Percentiles rank a stretch among this genome's conserved stretches.
phyloP scores from a whole-genome alignment of 2,329 filamentous ascomycete species.

The Pseudopyrenochaeta lycopersici region DNA sequence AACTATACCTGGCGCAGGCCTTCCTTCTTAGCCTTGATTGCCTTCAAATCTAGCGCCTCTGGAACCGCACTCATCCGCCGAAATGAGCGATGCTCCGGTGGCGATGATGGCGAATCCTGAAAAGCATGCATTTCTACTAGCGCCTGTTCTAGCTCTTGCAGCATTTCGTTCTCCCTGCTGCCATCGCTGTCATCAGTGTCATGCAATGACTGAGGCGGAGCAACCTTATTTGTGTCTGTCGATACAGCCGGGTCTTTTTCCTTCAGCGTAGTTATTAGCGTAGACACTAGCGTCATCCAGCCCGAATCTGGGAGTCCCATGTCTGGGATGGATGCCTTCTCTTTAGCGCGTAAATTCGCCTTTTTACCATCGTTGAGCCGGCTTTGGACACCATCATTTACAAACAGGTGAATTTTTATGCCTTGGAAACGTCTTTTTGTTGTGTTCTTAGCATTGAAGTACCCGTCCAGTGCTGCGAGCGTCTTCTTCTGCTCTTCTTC shows the following conservation, averaged over 20 bases:
- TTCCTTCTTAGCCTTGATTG: not conserved
- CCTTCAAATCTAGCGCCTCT: slow-evolving; percentile 1
- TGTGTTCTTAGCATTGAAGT: not conserved
- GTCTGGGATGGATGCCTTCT: not conserved
- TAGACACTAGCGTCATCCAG: slow-evolving; percentile 1
- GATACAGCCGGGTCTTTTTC: too few species aligned
- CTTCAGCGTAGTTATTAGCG: not conserved
- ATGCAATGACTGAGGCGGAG: too few species aligned
- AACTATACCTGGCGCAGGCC: too few species aligned
- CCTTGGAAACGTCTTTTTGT: not conserved
- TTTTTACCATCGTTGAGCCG: not conserved
- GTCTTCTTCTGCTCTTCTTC: slow-evolving; percentile 6
- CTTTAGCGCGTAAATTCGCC: not conserved
- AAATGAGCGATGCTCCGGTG: not conserved
- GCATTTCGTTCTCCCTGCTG: too few species aligned
- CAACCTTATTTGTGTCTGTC: too few species aligned
- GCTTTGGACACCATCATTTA: not conserved
- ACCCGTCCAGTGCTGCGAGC: not conserved
- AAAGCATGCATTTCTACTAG: not conserved
- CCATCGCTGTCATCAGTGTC: not conserved
- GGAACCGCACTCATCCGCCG: slow-evolving; percentile 9
- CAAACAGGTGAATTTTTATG: not conserved
- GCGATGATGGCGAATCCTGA: not conserved
- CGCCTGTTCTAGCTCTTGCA: not conserved
- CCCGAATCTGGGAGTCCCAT: not conserved